Evolutionary conservation across 164 flowering plant genomes (phyloP).

Genomic region (Macadamia integrifolia): DNA sequence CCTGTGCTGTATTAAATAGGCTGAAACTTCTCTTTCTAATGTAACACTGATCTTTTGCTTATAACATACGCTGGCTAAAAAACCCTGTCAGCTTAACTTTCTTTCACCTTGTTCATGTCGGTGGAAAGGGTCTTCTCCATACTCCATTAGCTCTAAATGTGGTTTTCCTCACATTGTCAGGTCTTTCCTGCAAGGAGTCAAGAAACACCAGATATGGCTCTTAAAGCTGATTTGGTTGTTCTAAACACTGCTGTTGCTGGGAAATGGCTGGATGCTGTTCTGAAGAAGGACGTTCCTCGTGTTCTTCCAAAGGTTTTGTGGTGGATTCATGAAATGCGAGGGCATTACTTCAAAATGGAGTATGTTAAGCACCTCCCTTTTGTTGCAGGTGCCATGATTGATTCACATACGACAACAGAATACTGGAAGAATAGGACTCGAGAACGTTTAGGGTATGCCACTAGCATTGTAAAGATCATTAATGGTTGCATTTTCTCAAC

Average conservation of each 20-base stretch:
- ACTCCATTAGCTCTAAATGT: constrained; percentile 5
- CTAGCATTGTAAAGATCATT: background rate
- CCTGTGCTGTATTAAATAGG: too few species aligned
- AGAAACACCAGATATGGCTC: constrained; percentile 70
- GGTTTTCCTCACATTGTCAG: constrained; percentile 28
- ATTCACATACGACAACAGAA: constrained; percentile 84
- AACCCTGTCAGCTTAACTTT: too few species aligned
- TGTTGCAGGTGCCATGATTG: constrained; percentile 98
- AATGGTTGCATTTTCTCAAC: background rate
- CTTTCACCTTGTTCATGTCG: too few species aligned
- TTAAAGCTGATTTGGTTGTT: constrained; percentile 87
- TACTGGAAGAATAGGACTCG: constrained; percentile 91
- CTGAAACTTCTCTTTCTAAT: too few species aligned
- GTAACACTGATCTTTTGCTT: too few species aligned
- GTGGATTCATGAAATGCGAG: constrained; percentile 99
- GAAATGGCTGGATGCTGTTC: constrained; percentile 92
- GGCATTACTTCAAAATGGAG: constrained; percentile 88
- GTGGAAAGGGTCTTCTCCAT: too few species aligned
- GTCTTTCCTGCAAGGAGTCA: constrained; percentile 70
- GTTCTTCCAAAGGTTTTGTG: constrained; percentile 93
- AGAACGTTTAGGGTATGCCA: constrained; percentile 63
- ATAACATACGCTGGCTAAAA: too few species aligned
- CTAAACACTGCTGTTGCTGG: constrained; percentile 99
- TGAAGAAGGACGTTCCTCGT: constrained; percentile 64
- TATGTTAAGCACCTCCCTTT: constrained; percentile 93